phyloP scores from a whole-genome alignment of 768 basidiomycete species.

The Macrolepiota fuliginosa region DNA sequence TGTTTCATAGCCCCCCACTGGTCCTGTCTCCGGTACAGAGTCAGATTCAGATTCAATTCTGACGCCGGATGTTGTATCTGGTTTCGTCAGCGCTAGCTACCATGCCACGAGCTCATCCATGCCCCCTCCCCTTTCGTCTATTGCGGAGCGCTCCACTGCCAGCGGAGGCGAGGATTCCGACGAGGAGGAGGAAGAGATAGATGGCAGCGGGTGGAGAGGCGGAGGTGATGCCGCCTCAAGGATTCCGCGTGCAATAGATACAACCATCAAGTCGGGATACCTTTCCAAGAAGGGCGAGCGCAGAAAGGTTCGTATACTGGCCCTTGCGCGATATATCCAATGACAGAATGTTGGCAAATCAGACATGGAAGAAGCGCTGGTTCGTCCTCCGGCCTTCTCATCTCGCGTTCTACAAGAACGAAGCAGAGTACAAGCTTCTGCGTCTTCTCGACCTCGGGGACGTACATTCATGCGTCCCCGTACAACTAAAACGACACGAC shows the following conservation, averaged over 20 bases:
- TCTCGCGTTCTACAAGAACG: conserved; percentile 95
- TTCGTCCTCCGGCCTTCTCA: conserved; percentile 92
- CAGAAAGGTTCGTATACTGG: conserved; percentile 69
- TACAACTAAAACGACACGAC: conserved; percentile 84
- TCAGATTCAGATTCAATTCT: conserved; percentile 82
- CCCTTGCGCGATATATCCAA: neutral
- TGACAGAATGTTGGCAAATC: conserved; percentile 7
- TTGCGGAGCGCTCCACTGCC: conserved; percentile 68
- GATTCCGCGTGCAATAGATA: conserved; percentile 57
- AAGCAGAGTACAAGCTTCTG: conserved; percentile 90
- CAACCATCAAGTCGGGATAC: conserved; percentile 88
- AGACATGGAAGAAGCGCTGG: conserved; percentile 99
- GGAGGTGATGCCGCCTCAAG: neutral
- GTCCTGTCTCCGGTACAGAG: conserved; percentile 67
- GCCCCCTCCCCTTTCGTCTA: conserved; percentile 64
- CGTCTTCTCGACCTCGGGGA: conserved; percentile 84
- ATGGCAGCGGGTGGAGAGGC: conserved; percentile 59
- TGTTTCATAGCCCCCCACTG: conserved; percentile 1
- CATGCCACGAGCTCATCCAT: conserved; percentile 27
- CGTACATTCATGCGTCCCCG: conserved; percentile 86
- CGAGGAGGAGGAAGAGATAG: conserved; percentile 57
- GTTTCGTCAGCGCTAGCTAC: neutral
- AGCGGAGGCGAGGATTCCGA: conserved; percentile 75
- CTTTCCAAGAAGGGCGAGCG: conserved; percentile 98
- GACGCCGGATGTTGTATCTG: conserved; percentile 45